phyloP scores from a whole-genome alignment of 306 rosid genomes.

The Arachis hypogaea region DNA sequence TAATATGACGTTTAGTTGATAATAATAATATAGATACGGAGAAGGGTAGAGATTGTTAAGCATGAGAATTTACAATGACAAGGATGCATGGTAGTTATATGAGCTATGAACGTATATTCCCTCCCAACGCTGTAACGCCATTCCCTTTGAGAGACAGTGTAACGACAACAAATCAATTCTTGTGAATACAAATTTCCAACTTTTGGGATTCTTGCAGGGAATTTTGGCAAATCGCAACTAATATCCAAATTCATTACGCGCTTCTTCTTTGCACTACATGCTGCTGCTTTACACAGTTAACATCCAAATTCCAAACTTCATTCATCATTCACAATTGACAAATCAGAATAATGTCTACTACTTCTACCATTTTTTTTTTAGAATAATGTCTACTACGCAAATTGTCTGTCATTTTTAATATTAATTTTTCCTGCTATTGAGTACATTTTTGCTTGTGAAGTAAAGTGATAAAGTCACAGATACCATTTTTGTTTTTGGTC shows the following conservation, averaged over 20 bases:
- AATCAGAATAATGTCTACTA: background rate
- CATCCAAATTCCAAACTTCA: background rate
- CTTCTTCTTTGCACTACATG: background rate
- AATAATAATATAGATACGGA: background rate
- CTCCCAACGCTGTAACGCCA: background rate
- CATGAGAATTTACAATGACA: background rate
- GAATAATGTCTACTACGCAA: background rate
- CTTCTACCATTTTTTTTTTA: too few species aligned
- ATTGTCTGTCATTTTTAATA: background rate
- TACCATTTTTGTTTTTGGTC: too few species aligned
- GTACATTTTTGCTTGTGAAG: too few species aligned
- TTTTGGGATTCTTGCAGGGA: background rate
- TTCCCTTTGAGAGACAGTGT: background rate
- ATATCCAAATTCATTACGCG: conserved; percentile 2
- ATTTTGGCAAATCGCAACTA: background rate
- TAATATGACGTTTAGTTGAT: too few species aligned
- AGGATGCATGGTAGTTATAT: background rate
- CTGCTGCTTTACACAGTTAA: background rate
- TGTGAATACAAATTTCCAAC: background rate
- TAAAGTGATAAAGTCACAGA: too few species aligned
- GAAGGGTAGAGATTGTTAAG: background rate
- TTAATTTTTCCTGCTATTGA: too few species aligned
- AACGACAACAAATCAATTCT: background rate
- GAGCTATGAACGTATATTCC: background rate
- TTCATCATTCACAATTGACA: background rate